These are phyloP conservation scores for Phlegmacium glaucopus DNA, from an alignment of 768 basidiomycete genomes.

Conservation along the genomic window DNA sequence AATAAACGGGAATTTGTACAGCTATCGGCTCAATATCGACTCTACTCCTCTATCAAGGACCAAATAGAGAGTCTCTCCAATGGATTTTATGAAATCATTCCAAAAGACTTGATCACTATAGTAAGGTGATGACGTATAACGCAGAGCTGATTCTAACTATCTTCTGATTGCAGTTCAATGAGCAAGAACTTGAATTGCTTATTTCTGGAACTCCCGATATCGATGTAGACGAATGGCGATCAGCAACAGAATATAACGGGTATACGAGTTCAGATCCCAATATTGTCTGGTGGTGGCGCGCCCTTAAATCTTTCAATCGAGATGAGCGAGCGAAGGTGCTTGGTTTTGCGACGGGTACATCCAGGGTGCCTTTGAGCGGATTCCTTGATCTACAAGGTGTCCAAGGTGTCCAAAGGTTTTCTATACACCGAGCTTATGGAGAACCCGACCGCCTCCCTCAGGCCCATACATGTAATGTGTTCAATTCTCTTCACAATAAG, in stretches of 20 bases:
- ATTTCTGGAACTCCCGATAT: conserved; percentile 99
- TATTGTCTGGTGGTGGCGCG: conserved; percentile 99
- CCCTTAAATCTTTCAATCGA: conserved; percentile 94
- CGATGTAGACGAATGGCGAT: conserved; percentile 96
- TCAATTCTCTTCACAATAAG: neutral
- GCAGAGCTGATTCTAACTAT: neutral
- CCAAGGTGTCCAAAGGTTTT: conserved; percentile 92
- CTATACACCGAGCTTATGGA: conserved; percentile 92
- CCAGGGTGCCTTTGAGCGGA: conserved; percentile 90
- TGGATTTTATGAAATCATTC: conserved; percentile 98
- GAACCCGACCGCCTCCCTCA: conserved; percentile 82
- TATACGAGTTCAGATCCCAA: conserved; percentile 89
- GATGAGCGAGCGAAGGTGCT: conserved; percentile 96
- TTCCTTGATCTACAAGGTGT: conserved; percentile 95
- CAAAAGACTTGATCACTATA: conserved; percentile 92
- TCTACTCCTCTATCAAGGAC: conserved; percentile 92
- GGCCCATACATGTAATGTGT: conserved; percentile 79
- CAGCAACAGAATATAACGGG: conserved; percentile 88
- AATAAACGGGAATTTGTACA: conserved; percentile 97
- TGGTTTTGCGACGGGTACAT: conserved; percentile 93
- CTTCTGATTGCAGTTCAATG: conserved; percentile 69
- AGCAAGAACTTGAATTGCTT: conserved; percentile 89
- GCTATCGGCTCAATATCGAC: conserved; percentile 88
- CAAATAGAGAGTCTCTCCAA: conserved; percentile 88
- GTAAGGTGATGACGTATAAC: conserved; percentile 40